These are phyloP conservation scores for Cercospora zeina DNA, from an alignment of 2,329 filamentous ascomycete genomes.

Conservation along the genomic window DNA sequence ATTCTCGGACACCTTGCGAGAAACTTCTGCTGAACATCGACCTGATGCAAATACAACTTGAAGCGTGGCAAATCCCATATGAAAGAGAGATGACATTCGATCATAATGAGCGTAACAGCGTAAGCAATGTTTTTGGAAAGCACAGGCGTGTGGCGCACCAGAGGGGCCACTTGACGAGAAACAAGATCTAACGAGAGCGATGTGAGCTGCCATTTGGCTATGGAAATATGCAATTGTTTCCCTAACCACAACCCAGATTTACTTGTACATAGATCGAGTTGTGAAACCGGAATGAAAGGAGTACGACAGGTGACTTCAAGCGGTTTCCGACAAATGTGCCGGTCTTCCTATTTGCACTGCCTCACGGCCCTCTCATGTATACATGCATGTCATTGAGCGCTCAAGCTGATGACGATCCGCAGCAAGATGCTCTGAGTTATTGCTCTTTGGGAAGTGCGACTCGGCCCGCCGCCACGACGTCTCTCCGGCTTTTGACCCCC, in stretches of 20 bases:
- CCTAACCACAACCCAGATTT: not conserved
- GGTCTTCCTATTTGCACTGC: too few species aligned
- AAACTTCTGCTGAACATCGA: constrained; percentile 21
- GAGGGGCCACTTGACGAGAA: constrained; percentile 16
- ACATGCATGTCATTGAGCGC: too few species aligned
- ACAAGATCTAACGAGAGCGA: constrained; percentile 27
- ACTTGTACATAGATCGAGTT: not conserved
- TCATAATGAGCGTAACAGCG: constrained; percentile 6
- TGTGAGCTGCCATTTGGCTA: not conserved
- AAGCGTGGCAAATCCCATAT: not conserved
- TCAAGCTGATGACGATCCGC: not conserved
- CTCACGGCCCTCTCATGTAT: too few species aligned
- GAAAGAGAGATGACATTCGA: not conserved
- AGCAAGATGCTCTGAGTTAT: not conserved
- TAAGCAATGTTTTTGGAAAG: not conserved
- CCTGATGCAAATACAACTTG: constrained; percentile 2
- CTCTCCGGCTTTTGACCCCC: constrained; percentile 5
- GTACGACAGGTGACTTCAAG: not conserved
- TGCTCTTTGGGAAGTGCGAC: not conserved
- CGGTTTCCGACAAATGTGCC: not conserved
- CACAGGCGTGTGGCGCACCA: not conserved
- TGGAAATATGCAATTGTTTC: not conserved
- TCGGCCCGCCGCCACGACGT: not conserved
- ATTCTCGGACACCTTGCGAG: constrained; percentile 21
- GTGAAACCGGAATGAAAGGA: not conserved